phyloP scores from a whole-genome alignment of 2,329 filamentous ascomycete genomes.

The Colletotrichum karsti region DNA sequence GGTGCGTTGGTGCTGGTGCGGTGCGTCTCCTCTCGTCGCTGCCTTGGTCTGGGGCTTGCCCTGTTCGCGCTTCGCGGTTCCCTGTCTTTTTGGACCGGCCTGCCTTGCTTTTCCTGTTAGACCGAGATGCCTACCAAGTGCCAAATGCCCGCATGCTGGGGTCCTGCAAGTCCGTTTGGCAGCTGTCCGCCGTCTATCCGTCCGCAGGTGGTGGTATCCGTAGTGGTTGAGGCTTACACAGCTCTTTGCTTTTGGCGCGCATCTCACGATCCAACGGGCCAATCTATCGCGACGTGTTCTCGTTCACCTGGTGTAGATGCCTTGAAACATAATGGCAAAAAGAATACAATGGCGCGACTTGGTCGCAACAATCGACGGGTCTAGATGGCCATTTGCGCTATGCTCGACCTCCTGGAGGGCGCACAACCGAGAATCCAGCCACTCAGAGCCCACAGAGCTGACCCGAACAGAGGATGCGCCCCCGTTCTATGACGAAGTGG shows the following conservation, averaged over 20 bases:
- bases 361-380: background rate
- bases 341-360: background rate
- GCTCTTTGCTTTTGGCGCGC: background rate
- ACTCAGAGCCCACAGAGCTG: background rate
- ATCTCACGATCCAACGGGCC: constrained; percentile 2
- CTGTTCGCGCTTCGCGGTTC: background rate
- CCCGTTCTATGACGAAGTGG: constrained; percentile 22
- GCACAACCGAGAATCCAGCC: constrained; percentile 1
- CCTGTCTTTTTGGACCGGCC: too few species aligned
- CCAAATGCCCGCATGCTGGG: too few species aligned
- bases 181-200: background rate
- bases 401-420: constrained; percentile 7
- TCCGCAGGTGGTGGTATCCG: too few species aligned
- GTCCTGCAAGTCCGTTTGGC: background rate
- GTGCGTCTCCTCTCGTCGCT: background rate
- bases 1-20: background rate
- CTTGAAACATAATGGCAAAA: background rate
- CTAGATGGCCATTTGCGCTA: constrained; percentile 8
- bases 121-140: background rate
- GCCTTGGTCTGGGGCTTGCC: constrained; percentile 4
- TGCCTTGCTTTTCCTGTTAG: background rate
- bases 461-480: constrained; percentile 14
- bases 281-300: background rate
- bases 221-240: too few species aligned
- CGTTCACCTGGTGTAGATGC: background rate